Evolutionary conservation across 148 eudicot species (phyloP), one percentile per base, ranked within the genome.

Genomic region (Arctostaphylos glauca): DNA sequence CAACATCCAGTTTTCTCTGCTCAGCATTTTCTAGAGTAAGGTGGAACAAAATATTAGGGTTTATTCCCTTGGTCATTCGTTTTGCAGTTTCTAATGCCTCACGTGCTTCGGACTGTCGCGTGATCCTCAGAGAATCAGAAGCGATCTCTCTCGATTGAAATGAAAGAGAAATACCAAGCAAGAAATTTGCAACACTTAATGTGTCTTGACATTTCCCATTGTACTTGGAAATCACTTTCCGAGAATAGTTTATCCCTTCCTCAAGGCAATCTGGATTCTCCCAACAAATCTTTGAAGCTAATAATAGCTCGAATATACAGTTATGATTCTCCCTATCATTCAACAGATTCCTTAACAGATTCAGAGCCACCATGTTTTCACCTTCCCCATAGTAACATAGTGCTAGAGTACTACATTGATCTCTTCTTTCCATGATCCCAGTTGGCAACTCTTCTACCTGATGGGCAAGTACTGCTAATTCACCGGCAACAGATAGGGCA

Each of bases 1-100:
- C 96, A 78, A 78, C 84, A 87, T 93, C 97, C 89, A 96, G 87
- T 84, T 93, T 96, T 85, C 98, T 92, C 82, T 94, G 95, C 92
- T 92, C 94, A 41, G 97, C 98, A 90, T 92, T 86, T 87, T 93
- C 98, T 59, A 96, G 76, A 80, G 91, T 85, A 78, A 96, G 90
- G 83, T 92, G 94, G 83, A 85, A 93, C 64, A 93, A 25, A 41
- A 91, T 84, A 44, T 81, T 55, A 23, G 92, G 62, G 64, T 93
- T 87, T 10, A 67, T 74, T 83, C 85, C 86, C 72, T 52, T 87
- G 2, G 85, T 88, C 81, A 86, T 48, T 74, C 70, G 81, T 44
- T 86, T 86, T 14, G 98, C 92, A 80, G 84, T 86, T 84, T 88
- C 96, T 66, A 96, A 80, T 2, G 89, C 86, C 7, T 89, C 85